A percentile compares a stretch with the other conserved stretches of the same genome.
These are phyloP conservation scores for Rosa persica DNA, from an alignment of 306 rosid species.

Conservation along the genomic window DNA sequence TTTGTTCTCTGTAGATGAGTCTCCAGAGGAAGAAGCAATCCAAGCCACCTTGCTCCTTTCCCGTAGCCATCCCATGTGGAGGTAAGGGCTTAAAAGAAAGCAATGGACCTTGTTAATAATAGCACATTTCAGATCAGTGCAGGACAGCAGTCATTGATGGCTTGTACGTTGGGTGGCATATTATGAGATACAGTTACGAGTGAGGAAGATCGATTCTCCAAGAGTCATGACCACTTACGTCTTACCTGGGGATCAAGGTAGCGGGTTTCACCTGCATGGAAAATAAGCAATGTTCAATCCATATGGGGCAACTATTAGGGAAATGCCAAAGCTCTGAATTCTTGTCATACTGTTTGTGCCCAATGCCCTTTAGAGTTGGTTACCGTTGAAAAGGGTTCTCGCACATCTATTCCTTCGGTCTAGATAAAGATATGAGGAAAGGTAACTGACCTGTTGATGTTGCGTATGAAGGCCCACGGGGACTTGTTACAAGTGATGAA, in stretches of 20 bases:
- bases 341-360: background rate
- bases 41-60: background rate
- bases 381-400: background rate
- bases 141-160: background rate
- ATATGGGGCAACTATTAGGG: background rate
- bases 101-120: background rate
- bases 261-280: background rate
- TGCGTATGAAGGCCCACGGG: no score
- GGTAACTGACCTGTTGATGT: background rate
- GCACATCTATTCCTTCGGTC: background rate
- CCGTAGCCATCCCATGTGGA: background rate
- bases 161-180: background rate
- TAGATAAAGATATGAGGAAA: background rate
- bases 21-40: background rate
- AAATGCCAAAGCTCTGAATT: background rate
- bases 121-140: background rate
- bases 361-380: background rate
- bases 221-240: background rate
- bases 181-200: background rate
- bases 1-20: background rate
- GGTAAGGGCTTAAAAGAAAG: background rate
- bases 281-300: background rate
- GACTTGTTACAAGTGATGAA: constrained; percentile 13
- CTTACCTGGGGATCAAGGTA: background rate
- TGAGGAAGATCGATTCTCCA: background rate